Evolutionary conservation across 2,329 filamentous ascomycete genomes (phyloP), one percentile per base, ranked within the genome.

Genomic region (Diaporthe sp.): DNA sequence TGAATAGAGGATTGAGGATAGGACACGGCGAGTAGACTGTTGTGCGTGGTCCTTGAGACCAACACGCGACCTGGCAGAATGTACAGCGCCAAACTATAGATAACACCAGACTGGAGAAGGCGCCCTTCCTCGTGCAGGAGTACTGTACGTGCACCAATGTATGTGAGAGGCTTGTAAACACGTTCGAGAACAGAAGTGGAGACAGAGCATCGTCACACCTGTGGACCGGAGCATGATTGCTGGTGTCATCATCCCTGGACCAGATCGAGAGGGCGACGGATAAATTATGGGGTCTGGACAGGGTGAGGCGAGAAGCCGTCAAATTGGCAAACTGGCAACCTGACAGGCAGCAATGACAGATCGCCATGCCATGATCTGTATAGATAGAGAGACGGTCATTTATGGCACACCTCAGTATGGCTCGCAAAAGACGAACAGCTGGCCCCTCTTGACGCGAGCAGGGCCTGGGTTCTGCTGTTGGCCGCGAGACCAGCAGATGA

Each of bases 161-260:
- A 28, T 12, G n/a, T 39, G 12, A 39, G 12, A 39, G 37, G 37
- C 37, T 39, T 39, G 37, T 58, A 22, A n/a, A 7, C 19, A 39
- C 10, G 34, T 39, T 58, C 34, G 58, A 46, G 59, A 44, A 22
- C n/a, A 49, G 42, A 49, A 65, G 61, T 65, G 61, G 61, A n/a
- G 61, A 65, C 61, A 28, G 17, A 46, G 28, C 42, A 49, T 65
- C 61, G 61, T 49, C 61, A 65, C 61, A 49, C 17, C 17, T 65
- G 61, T 49, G 42, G 61, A 34, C 42, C 61, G 4, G 42, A 65
- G 59, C 59, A 46, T 46, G 57, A 61, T 61, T 39, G 37, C 22
- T 51, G 62, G 62, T 68, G 62, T 68, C 62, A 68, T 53, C 31
- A 53, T 68, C 62, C 62, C 62, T 53, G 62, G 62, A 31, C 46